Evolutionary conservation across 1,284 basidiomycete species (phyloP).

Genomic region (Puccinia hordei): DNA sequence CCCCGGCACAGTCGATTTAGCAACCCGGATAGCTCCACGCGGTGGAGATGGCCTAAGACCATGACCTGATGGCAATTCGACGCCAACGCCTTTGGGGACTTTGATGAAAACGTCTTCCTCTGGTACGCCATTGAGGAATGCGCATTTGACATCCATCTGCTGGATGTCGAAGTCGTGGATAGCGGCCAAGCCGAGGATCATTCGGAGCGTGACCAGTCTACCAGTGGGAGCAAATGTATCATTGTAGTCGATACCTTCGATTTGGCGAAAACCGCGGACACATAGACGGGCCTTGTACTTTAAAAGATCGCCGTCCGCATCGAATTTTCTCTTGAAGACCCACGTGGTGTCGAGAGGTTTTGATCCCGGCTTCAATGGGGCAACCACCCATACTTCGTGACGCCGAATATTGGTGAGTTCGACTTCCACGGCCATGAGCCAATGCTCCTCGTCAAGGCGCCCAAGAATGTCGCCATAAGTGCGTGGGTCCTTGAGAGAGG

Average conservation of each 20-base stretch:
- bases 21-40: too few relatives aligned
- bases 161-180: slow-evolving; percentile 12
- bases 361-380: background rate
- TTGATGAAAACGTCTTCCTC: slow-evolving; percentile 23
- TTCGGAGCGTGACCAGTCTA: background rate
- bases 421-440: background rate
- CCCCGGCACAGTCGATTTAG: too few relatives aligned
- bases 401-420: slow-evolving; percentile 8
- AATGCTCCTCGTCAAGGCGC: background rate
- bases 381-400: background rate
- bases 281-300: slow-evolving; percentile 18
- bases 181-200: background rate
- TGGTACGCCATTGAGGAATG: slow-evolving; percentile 2
- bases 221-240: background rate
- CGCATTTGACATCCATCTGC: slow-evolving; percentile 22
- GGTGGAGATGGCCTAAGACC: background rate
- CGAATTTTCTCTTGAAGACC: slow-evolving; percentile 17
- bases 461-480: background rate
- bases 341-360: background rate
- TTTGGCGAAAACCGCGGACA: background rate
- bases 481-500: background rate
- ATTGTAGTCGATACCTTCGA: background rate
- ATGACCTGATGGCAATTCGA: background rate
- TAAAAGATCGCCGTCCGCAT: background rate
- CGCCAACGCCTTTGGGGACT: background rate